Conservation (phyloP, 257 asterid species). For the Dorcoceras hygrometricum region DNA sequence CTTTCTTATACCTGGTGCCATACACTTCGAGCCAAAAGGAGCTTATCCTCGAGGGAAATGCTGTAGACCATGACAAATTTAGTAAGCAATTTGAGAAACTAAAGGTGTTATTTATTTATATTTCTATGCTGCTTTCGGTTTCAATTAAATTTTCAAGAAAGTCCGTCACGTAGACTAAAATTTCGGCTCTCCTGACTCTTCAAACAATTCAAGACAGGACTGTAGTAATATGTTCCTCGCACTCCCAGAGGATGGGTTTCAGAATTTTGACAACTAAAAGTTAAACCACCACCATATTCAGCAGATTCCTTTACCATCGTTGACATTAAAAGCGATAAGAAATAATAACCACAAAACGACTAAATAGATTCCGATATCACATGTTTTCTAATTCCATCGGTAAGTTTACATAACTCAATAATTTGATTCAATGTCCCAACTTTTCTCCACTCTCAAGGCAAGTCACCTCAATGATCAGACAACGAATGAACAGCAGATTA, state of each 20-base stretch:
- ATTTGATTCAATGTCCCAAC: background rate
- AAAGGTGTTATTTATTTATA: too few relatives aligned
- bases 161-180: too few relatives aligned
- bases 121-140: background rate
- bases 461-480: background rate
- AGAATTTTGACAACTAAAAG: background rate
- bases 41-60: constrained; percentile 13
- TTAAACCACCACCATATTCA: background rate
- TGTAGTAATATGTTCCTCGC: background rate
- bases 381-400: background rate
- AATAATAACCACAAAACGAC: background rate
- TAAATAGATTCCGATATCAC: background rate
- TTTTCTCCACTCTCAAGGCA: background rate
- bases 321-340: background rate
- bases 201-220: background rate
- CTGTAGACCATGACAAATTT: constrained; percentile 21
- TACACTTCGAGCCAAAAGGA: constrained; percentile 28
- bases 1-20: constrained; percentile 39
- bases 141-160: background rate
- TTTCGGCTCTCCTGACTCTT: background rate
- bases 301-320: background rate
- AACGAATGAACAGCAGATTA: background rate
- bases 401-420: background rate
- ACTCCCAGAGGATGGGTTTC: background rate
- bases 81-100: background rate